Percentiles rank a stretch among this genome's conserved stretches.
phyloP scores from a whole-genome alignment of 805 yeast genomes.

The Phaffomyces antillensis region DNA sequence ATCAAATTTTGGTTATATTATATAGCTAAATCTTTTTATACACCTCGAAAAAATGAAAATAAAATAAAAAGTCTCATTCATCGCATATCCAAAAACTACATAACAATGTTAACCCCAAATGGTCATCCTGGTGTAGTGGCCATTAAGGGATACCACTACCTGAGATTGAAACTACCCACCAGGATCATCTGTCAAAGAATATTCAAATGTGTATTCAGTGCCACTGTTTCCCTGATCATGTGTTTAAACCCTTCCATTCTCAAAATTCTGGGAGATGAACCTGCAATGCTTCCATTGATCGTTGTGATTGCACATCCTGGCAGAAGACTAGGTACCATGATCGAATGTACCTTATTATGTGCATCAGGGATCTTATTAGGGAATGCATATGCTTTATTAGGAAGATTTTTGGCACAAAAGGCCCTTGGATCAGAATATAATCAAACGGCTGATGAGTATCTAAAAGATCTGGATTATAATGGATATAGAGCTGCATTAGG shows the following conservation, averaged over 20 bases:
- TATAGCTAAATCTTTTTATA: too few species aligned
- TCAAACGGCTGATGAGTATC: constrained; percentile 26
- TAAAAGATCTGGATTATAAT: constrained; percentile 23
- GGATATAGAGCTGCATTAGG: constrained; percentile 35
- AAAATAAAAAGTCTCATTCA: neutral
- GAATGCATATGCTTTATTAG: constrained; percentile 34
- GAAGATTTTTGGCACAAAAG: constrained; percentile 33
- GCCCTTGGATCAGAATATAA: constrained; percentile 26
- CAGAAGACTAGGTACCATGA: constrained; percentile 39
- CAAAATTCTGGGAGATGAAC: constrained; percentile 30
- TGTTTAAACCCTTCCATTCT: constrained; percentile 32
- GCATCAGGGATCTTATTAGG: constrained; percentile 36
- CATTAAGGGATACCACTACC: neutral
- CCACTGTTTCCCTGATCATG: constrained; percentile 35
- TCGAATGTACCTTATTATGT: constrained; percentile 36
- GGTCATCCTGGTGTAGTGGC: neutral
- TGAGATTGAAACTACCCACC: constrained; percentile 10
- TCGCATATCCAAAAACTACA: too few species aligned
- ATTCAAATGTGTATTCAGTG: constrained; percentile 30
- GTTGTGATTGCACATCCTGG: constrained; percentile 46
- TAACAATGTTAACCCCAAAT: neutral
- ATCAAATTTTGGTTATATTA: neutral
- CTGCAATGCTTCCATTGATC: constrained; percentile 38
- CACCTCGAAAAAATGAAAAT: too few species aligned
- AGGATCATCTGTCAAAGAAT: constrained; percentile 30